Evolutionary conservation across 225 moss, liverwort and hornwort species (phyloP).

Genomic region (Ulota crispa): DNA sequence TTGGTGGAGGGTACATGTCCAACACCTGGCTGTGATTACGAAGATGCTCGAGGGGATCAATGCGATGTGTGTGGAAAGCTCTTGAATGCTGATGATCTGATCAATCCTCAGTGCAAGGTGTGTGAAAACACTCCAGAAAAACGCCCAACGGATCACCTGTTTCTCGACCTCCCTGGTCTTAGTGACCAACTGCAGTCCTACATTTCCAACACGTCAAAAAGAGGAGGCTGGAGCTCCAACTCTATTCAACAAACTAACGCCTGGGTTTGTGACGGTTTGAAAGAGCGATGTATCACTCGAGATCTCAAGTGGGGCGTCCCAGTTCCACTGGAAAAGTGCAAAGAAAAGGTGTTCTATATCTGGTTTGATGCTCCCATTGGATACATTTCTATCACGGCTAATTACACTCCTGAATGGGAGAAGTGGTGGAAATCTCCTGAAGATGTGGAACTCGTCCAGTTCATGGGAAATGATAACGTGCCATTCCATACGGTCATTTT

Average conservation of each 20-base stretch:
- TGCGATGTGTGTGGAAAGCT: slow-evolving; percentile 81
- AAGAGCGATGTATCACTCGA: slow-evolving; percentile 75
- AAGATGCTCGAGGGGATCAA: slow-evolving; percentile 84
- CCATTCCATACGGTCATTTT: slow-evolving; percentile 97
- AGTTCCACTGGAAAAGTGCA: slow-evolving; percentile 80
- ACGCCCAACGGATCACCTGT: slow-evolving; percentile 71
- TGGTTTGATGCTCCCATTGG: slow-evolving; percentile 99
- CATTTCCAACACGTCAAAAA: slow-evolving; percentile 52
- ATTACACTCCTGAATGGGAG: slow-evolving; percentile 85
- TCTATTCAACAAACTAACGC: slow-evolving; percentile 82
- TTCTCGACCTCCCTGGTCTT: slow-evolving; percentile 72
- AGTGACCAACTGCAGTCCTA: slow-evolving; percentile 68
- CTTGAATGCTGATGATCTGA: slow-evolving; percentile 69
- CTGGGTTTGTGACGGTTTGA: slow-evolving; percentile 85
- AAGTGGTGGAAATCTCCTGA: slow-evolving; percentile 93
- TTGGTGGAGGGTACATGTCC: slow-evolving; percentile 92
- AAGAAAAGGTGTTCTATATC: slow-evolving; percentile 96
- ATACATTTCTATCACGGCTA: slow-evolving; percentile 90
- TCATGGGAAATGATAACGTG: slow-evolving; percentile 97
- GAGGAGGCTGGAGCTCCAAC: slow-evolving; percentile 84
- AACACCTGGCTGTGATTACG: slow-evolving; percentile 65
- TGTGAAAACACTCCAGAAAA: slow-evolving; percentile 68
- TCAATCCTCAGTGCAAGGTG: slow-evolving; percentile 82
- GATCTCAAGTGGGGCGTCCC: slow-evolving; percentile 93
- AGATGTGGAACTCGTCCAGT: slow-evolving; percentile 92